Base-by-base conservation (phyloP, 306 rosid genomes). In the Castanospermum australe region DNA sequence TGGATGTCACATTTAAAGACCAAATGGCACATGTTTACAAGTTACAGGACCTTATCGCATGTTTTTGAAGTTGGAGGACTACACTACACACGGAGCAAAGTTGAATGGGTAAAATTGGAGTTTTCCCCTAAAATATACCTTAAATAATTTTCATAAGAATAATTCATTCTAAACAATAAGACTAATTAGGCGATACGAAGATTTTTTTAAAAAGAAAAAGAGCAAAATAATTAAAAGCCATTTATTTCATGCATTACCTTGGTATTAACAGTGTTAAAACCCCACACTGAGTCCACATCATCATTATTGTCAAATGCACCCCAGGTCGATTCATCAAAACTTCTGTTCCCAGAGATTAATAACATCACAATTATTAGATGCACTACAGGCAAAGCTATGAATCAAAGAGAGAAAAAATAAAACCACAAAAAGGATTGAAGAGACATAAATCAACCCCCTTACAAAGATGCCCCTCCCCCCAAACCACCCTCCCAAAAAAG, bases 221-320 rank as follows among this genome's bases (percentile, higher is more conserved):
- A 73, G 11, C 22, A 50, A 64, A 8, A 71, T 25, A 64, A 63
- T 21, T 33, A 30, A 20, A 67, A 66, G 56, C 66, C 28, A 39
- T 71, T 57, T 63, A 67, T 69, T 55, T 62, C 72, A 33, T 41
- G 51, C 48, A 39, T 86, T 83, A 94, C 98, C 94, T 94, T 92
- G 79, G 84, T 42, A 78, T 84, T 83, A 33, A n/a, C 75, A 76
- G 91, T 20, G 71, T 91, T 90, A 79, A 90, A 89, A 51, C 93
- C 92, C 99, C 99, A 94, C 42, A 94, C 91, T 0, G 99, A 94
- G 75, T 94, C 99, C 56, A 73, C 86, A 33, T 94, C 99, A 70
- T 94, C 95, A 35, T 92, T 90, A 77, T 86, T 87, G 90, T 91
- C 97, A 67, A 91, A 94, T 74, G 89, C 90, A 66, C 98, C 93